Evolutionary conservation across 169 alveolate genomes (phyloP), one percentile per base, ranked within the genome.

Genomic region (Plasmodium coatneyi): DNA sequence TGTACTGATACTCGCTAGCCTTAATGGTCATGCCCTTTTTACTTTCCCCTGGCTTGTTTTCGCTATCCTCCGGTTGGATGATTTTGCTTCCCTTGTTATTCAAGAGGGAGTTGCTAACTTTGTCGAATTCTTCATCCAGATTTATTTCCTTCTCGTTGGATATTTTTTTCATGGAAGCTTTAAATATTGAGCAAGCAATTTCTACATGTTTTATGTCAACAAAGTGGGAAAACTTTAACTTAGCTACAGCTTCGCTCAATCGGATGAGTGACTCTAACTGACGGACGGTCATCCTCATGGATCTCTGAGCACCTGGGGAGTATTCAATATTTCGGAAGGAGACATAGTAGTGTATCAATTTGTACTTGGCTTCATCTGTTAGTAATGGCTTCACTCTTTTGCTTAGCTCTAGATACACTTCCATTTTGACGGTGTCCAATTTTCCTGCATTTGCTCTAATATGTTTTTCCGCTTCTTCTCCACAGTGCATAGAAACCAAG

Each of bases 251-350:
- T 92, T 98, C 99, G 70, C 98, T 96, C 32, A 99, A 97, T 86
- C 99, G 84, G 43, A 99, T 97, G 83, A 99, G 96, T 28, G 99
- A 97, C 92, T 99, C 99, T 91, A 99, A 96, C 95, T 98, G 98
- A 91, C 99, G 97, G 19, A 98, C 99, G 32, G 99, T 99, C 95
- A 98, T 98, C 93, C 99, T 97, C 90, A 99, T 95, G 36, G 98
- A 97, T 91, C 98, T 96, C 76, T 96, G 96, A 0, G 93, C 93
- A 81, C 98, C 96, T 32, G 97, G 93, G 12, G 97, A 96, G 66
- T 96, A 96, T 72, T 99, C 99, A 34, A 97, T 97, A 56, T 97
- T 95, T 89, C 99, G 97, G 71, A 98, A 96, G 84, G 97, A 97
- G 2, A 96, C 98, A 96, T 98, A 98, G 83, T 97, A 98, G 84